phyloP scores from a whole-genome alignment of 148 eudicot genomes.

The Nepenthes gracilis region DNA sequence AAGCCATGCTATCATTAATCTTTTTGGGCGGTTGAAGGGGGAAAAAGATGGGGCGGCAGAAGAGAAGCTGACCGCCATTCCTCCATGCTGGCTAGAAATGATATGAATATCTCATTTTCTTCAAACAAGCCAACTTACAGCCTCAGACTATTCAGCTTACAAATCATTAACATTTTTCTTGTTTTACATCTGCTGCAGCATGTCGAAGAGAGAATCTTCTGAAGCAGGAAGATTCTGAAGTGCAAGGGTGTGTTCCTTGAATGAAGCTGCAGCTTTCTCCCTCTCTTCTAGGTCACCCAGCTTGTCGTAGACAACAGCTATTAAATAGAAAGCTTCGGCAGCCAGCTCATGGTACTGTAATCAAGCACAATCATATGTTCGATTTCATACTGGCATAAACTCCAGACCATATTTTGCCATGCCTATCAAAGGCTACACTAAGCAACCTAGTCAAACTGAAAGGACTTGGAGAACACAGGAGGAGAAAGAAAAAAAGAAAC shows the following conservation, averaged over 20 bases:
- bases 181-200: background rate
- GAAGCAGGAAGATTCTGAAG: background rate
- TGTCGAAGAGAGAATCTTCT: background rate
- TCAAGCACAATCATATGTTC: slow-evolving; percentile 1
- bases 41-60: too few relatives aligned
- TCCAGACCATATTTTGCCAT: background rate
- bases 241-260: background rate
- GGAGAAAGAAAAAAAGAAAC: too few relatives aligned
- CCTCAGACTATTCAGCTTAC: too few relatives aligned
- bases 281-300: slow-evolving; percentile 19
- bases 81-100: too few relatives aligned
- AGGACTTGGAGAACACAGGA: too few relatives aligned
- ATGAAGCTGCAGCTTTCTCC: background rate
- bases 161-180: too few relatives aligned
- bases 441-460: background rate
- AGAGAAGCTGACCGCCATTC: too few relatives aligned
- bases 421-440: background rate
- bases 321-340: slow-evolving; percentile 78
- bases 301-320: slow-evolving; percentile 64
- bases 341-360: slow-evolving; percentile 85
- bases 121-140: too few relatives aligned
- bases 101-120: too few relatives aligned
- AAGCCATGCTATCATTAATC: too few relatives aligned
- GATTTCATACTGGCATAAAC: background rate
- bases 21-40: too few relatives aligned